Evolutionary conservation across 2,329 filamentous ascomycete genomes (phyloP), one percentile per base, ranked within the genome.

Genomic region (Phialocephala subalpina): DNA sequence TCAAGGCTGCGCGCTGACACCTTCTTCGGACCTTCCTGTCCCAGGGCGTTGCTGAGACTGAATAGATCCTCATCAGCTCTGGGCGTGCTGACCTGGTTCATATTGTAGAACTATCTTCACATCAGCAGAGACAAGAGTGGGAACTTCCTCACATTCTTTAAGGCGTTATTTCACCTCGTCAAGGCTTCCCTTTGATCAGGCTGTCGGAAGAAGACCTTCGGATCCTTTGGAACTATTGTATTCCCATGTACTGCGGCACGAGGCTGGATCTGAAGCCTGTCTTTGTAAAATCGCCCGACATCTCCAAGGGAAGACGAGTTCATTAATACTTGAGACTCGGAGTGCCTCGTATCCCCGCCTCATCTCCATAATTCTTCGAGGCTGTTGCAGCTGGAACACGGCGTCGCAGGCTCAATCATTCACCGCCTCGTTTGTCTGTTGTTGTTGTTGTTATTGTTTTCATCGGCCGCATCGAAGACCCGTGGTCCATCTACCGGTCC

Each of bases 371-470:
- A 5, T 38, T 42, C 40, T 53, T 67, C 58, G 53, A 67, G 52
- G 65, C 65, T 63, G 64, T 55, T 33, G 20, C 14, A 58, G 40
- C 52, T 63, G 60, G 60, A 63, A 52, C 58, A 52, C 20, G 58
- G 58, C 38, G 52, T 36, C 47, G 40, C 45, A 33, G 55, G 29
- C 33, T 33, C 35, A 33, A 33, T 52, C 56, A 62, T 65, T 67
- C 67, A 69, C 67, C 67, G 67, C 67, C 67, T 69, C 62, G 63
- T 65, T 61, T 27, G 47, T 62, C 66, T 69, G 63, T 69, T 57
- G 35, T 57, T 57, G 55, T 57, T 40, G 35, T 57, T 55, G 27
- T 53, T 25, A 14, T 16, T 12, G 27, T 18, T 36, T 18, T 12
- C 52, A 33, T 16, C 52, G 52, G 55, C 55, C 55, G 29, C 29